phyloP scores from a whole-genome alignment of 1,139 yeast genomes.

The Torulaspora globosa region DNA sequence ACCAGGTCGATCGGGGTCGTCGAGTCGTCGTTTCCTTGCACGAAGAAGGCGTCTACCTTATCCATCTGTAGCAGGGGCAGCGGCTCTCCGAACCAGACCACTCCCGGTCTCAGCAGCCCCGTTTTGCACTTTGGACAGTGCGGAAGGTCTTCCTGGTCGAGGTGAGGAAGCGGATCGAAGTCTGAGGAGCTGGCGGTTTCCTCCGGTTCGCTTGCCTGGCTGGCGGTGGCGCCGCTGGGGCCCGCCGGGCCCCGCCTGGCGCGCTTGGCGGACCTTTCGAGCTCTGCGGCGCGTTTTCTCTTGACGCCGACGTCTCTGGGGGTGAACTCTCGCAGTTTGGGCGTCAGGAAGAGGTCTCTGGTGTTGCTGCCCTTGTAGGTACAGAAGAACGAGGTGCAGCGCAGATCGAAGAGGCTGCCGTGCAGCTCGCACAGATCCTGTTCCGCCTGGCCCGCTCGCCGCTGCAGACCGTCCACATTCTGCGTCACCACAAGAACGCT shows the following conservation, averaged over 20 bases:
- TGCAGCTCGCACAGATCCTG: slow-evolving; percentile 60
- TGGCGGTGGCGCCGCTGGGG: slow-evolving; percentile 3
- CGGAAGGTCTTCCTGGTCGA: slow-evolving; percentile 58
- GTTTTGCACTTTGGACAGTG: slow-evolving; percentile 65
- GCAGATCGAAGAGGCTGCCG: slow-evolving; percentile 68
- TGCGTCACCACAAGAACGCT: slow-evolving; percentile 66
- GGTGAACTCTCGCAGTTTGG: slow-evolving; percentile 45
- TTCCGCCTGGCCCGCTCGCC: slow-evolving; percentile 58
- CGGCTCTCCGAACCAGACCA: slow-evolving; percentile 90
- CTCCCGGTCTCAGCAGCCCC: slow-evolving; percentile 74
- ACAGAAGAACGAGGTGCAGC: slow-evolving; percentile 74
- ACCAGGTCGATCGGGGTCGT: slow-evolving; percentile 58
- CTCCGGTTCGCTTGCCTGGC: slow-evolving; percentile 14
- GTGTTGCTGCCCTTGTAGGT: slow-evolving; percentile 53
- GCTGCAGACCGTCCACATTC: slow-evolving; percentile 73
- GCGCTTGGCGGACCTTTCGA: slow-evolving; percentile 8
- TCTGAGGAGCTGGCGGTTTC: slow-evolving; percentile 41
- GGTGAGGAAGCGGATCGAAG: slow-evolving; percentile 45
- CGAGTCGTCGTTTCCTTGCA: slow-evolving; percentile 16
- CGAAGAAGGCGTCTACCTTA: slow-evolving; percentile 65
- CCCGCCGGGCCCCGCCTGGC: slow-evolving; percentile 15
- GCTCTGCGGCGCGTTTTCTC: slow-evolving; percentile 4
- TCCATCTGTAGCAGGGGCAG: slow-evolving; percentile 61
- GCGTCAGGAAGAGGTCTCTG: slow-evolving; percentile 58
- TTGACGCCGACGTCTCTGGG: slow-evolving; percentile 15